Percentiles rank a stretch among this genome's conserved stretches.
Conservation (phyloP, 257 asterid species). For the Solanum pimpinellifolium region DNA sequence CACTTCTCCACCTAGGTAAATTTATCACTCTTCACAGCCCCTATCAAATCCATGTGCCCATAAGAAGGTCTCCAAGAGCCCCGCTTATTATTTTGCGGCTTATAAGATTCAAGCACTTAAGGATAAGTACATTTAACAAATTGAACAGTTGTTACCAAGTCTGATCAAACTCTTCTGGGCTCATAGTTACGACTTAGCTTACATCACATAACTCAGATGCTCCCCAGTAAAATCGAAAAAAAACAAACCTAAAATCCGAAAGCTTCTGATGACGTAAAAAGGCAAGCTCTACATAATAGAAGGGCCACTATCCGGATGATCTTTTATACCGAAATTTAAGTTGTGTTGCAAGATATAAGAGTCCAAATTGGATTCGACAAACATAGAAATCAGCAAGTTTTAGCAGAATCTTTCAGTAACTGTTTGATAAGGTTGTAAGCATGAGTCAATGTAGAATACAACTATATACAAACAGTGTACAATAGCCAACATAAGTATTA, state of each 20-base stretch:
- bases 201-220: not conserved
- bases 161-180: not conserved
- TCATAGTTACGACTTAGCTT: not conserved
- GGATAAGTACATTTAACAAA: not conserved
- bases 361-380: not conserved
- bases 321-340: not conserved
- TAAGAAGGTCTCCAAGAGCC: not conserved
- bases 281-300: not conserved
- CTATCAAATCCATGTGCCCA: not conserved
- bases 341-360: not conserved
- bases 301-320: not conserved
- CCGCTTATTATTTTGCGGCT: not conserved
- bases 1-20: not conserved
- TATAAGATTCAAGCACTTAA: not conserved
- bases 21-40: not conserved
- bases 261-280: not conserved
- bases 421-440: not conserved
- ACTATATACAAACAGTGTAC: not conserved
- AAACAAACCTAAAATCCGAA: not conserved
- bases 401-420: not conserved
- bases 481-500: not conserved
- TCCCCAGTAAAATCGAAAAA: not conserved
- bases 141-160: not conserved
- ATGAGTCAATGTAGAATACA: not conserved
- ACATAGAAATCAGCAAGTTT: not conserved